Evolutionary conservation across 1,284 basidiomycete genomes (phyloP), one percentile per base, ranked within the genome.

Genomic region (Prillingera fragicola): DNA sequence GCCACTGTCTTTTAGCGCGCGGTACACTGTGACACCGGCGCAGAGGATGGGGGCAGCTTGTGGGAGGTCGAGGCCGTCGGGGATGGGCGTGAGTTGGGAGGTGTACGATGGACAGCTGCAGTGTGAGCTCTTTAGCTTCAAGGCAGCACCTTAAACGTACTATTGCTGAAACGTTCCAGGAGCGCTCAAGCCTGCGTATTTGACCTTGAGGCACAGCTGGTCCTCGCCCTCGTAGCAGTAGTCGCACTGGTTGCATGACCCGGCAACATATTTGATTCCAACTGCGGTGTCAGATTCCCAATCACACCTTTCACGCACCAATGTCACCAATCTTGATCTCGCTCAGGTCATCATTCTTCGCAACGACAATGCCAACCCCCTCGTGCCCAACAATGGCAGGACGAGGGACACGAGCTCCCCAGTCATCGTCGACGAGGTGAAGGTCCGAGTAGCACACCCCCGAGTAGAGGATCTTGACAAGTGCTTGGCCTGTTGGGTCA

Each of bases 11-110:
- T 86, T 87, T 59, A 91, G 74, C 0, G 87, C 88, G 55, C 84
- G 83, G 69, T 88, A 90, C 25, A 62, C 62, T 17, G 68, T 69
- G 5, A 58, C 57, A 54, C 67, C 84, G 14, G 85, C 84, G 58
- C 87, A 91, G 13, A 89, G 79, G 50, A 90, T 79, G 4, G 87
- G 85, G 3, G 87, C 86, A 18, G 87, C 87, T n/a, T 77, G 78
- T 15, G 77, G 75, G 51, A 82, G 80, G 38, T 77, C 74, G 33
- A 90, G 61, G 2, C 59, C 69, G 1, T 82, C 77, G 5, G 86
- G 87, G 56, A 89, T 86, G 8, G 79, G 80, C 0, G 85, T 86
- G 28, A 91, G 81, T 55, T 79, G 78, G 49, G 77, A 71, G 19
- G 82, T 78, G 59, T 73, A 84, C 4, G 81, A 32, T n/a, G 33